Evolutionary conservation across 192 early-diverging fungal species (phyloP).

Genomic region (Entomortierella beljakovae): DNA sequence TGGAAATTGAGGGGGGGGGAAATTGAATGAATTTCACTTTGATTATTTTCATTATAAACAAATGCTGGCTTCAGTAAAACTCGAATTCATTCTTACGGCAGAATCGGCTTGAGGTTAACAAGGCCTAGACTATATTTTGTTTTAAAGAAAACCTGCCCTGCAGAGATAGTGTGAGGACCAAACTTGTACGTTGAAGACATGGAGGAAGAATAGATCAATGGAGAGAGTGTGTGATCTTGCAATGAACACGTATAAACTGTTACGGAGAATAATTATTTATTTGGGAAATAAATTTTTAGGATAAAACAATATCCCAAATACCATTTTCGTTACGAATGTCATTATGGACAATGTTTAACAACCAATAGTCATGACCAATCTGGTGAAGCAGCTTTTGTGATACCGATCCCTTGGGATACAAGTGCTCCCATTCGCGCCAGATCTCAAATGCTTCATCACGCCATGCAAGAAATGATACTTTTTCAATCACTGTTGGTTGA

Average conservation of each 20-base stretch:
- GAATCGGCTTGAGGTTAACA: slow-evolving; percentile 94
- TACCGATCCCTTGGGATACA: slow-evolving; percentile 69
- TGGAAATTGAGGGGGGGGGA: too few relatives aligned
- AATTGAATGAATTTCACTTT: too few relatives aligned
- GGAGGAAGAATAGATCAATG: neutral
- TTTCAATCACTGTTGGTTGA: slow-evolving; percentile 86
- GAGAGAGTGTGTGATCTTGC: neutral
- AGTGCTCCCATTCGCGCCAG: slow-evolving; percentile 82
- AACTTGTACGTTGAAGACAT: slow-evolving; percentile 12
- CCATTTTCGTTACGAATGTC: slow-evolving; percentile 67
- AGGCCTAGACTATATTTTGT: slow-evolving; percentile 79
- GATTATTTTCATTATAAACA: neutral
- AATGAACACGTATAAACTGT: neutral
- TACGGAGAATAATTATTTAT: neutral
- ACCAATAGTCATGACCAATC: slow-evolving; percentile 74
- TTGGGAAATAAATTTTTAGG: neutral
- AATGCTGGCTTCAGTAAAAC: neutral
- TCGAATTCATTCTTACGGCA: slow-evolving; percentile 64
- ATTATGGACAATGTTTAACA: slow-evolving; percentile 88
- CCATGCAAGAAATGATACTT: slow-evolving; percentile 83
- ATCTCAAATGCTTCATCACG: slow-evolving; percentile 87
- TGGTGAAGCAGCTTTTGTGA: slow-evolving; percentile 70
- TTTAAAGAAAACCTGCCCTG: slow-evolving; percentile 81
- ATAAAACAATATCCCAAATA: slow-evolving; percentile 61
- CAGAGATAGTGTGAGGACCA: slow-evolving; percentile 77